Base-by-base conservation (phyloP, 768 basidiomycete species). In the Collybia sordida region DNA sequence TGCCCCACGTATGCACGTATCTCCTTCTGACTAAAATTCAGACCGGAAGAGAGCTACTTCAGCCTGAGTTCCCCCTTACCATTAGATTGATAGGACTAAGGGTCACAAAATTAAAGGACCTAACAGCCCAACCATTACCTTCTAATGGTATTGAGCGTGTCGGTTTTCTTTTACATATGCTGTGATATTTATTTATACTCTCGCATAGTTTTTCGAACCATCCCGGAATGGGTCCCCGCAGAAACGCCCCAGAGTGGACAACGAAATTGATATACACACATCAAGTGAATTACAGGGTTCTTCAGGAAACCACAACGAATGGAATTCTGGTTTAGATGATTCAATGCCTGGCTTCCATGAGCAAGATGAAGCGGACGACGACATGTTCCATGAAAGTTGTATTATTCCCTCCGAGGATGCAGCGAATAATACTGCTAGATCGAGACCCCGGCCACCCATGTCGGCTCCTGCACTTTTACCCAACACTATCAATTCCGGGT, bases 21-120 rank as follows among this genome's bases (percentile, higher is more conserved):
- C n/a, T 19, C 8, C 44, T 55, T 38, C 44, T 58, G 51, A 55
- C 51, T 50, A 31, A 46, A 22, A 14, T 24, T 47, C 21, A 93
- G 83, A 83, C 83, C 44, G 95, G 93, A 6, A 85, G 86, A 57
- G 88, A 91, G 47, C 75, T 98, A 11, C 73, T 99, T 12, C 74
- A 86, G 49, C 79, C 86, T 6, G 93, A 95, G 65, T 68, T 90
- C 28, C 93, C 93, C 0, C 64, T 95, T 23, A 82, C 79, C 24
- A 70, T 98, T 19, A 80, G 96, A 25, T 73, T 99, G 18, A 87
- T 99, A 55, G 96, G 96, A 4, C 70, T 99, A 22, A 76, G 95
- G 39, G 77, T 96, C 8, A 94, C 91, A 3, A 95, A 91, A 54
- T 70, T 99, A 57, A 90, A 90, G 61, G 96, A 99, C 68, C 67